Base-by-base conservation (phyloP, 2,329 filamentous ascomycete species). In the Dothiorella sarmentorum region DNA sequence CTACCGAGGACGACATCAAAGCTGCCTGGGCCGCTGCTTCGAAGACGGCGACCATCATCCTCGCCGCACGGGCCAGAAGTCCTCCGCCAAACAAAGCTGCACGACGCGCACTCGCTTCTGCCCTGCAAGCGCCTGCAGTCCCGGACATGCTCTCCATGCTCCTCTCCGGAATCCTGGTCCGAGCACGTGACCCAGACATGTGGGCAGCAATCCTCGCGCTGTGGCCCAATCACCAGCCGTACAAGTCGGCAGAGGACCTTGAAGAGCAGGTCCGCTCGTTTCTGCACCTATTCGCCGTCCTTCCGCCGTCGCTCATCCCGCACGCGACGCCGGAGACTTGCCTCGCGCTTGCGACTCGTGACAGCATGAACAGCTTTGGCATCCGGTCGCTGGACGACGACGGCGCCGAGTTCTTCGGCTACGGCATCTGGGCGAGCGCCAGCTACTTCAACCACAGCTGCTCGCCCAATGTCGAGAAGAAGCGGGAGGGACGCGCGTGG, bases 361-460 rank as follows among this genome's bases (percentile, higher is more conserved):
- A 75, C 59, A 74, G 73, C 29, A 76, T 78, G 62, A 80, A 80
- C 60, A 72, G 74, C 1, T 80, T 80, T 60, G 77, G 77, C 27
- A 77, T 80, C 42, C 72, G 74, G 6, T 70, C 68, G 10, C 69
- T 75, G 3, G 74, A 74, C 52, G 76, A 78, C 51, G 76, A 76
- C 33, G 75, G 75, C 7, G 71, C 73, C 7, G 78, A 80, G 63
- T 79, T 78, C 64, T 75, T 80, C 61, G 78, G 77, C 15, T 80
- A 76, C 49, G 76, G 73, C 0, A 71, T 78, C 31, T 80, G 77
- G 71, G 74, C 77, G 0, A 65, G 66, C 4, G 77, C 78, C 0
- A 76, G 72, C 61, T 80, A 78, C 65, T 80, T 78, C 68, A 80
- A 80, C 53, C 78, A 80, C 61, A 74, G 71, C 4, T 80, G 78